Conservation (phyloP, 768 basidiomycete genomes). For the Tylopilus vinaceipallidus region DNA sequence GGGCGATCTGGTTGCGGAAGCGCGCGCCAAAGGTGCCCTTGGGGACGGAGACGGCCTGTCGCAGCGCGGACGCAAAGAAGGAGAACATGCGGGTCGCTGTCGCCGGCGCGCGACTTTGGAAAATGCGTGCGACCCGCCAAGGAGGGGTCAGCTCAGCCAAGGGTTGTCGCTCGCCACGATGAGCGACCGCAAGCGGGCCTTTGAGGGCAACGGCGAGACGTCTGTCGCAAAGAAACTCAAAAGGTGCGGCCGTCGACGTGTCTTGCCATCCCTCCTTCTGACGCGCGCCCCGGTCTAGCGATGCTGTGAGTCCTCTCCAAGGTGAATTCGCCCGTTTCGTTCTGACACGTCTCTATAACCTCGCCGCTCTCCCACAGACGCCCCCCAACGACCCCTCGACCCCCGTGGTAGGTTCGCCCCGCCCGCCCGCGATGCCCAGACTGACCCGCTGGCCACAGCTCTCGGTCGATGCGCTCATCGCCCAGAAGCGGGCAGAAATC, state of each 20-base stretch:
- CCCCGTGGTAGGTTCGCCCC: constrained; percentile 43
- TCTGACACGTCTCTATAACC: constrained; percentile 75
- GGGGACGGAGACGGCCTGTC: constrained; percentile 13
- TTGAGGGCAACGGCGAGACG: constrained; percentile 53
- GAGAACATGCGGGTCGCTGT: constrained; percentile 25
- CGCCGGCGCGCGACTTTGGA: not conserved
- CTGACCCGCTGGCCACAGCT: constrained; percentile 31
- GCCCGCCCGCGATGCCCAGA: not conserved
- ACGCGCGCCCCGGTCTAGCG: constrained; percentile 40
- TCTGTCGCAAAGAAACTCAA: constrained; percentile 57
- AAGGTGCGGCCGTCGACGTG: too few species aligned
- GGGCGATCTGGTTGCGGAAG: constrained; percentile 68
- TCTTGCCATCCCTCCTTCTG: too few species aligned
- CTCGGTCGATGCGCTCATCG: constrained; percentile 65
- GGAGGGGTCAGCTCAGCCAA: constrained; percentile 15
- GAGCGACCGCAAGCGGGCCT: constrained; percentile 66
- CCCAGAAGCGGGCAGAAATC: constrained; percentile 82
- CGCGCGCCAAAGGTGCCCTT: constrained; percentile 24
- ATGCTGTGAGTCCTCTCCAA: constrained; percentile 65
- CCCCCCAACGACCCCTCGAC: constrained; percentile 44
- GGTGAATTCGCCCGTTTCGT: constrained; percentile 65
- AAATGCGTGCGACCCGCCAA: constrained; percentile 16
- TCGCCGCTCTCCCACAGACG: constrained; percentile 46
- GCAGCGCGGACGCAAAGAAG: constrained; percentile 17
- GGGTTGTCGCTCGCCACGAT: constrained; percentile 34